phyloP scores from a whole-genome alignment of 768 basidiomycete species.

The Mycena amicta region DNA sequence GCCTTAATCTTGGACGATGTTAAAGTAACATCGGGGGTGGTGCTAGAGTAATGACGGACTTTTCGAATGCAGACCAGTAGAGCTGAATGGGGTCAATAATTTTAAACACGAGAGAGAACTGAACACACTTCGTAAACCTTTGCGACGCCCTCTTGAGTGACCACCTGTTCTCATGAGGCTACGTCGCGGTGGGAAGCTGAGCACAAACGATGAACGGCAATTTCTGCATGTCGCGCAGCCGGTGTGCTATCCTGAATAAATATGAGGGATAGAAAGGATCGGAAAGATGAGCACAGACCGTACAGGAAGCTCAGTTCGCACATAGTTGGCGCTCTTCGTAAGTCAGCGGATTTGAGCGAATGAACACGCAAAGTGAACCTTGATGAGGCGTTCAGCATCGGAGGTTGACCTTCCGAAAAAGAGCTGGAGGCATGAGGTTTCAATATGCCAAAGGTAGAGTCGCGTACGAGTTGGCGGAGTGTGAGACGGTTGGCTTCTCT shows the following conservation, averaged over 20 bases:
- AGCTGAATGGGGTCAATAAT: slow-evolving; percentile 49
- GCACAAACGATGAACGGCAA: slow-evolving; percentile 73
- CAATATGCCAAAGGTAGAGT: background rate
- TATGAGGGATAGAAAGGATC: background rate
- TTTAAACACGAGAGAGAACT: background rate
- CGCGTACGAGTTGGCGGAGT: slow-evolving; percentile 73
- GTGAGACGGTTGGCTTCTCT: slow-evolving; percentile 73
- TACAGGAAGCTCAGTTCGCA: slow-evolving; percentile 85
- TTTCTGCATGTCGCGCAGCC: slow-evolving; percentile 82
- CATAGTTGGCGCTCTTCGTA: slow-evolving; percentile 82
- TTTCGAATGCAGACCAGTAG: slow-evolving; percentile 87
- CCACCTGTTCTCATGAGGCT: slow-evolving; percentile 30
- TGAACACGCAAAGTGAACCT: slow-evolving; percentile 43
- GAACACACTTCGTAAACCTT: slow-evolving; percentile 77
- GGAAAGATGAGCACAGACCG: slow-evolving; percentile 33
- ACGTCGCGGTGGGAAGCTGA: background rate
- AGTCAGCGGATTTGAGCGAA: background rate
- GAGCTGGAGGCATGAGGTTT: slow-evolving; percentile 47
- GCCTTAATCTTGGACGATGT: slow-evolving; percentile 58
- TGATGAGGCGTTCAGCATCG: slow-evolving; percentile 74
- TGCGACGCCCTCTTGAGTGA: slow-evolving; percentile 81
- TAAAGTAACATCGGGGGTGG: slow-evolving; percentile 1
- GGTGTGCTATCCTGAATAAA: slow-evolving; percentile 62
- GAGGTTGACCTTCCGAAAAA: slow-evolving; percentile 83
- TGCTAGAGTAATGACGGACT: slow-evolving; percentile 42